Percentiles rank a stretch among this genome's conserved stretches.
Conservation (phyloP, 768 basidiomycete species). For the Boletus vermiculosoides region DNA sequence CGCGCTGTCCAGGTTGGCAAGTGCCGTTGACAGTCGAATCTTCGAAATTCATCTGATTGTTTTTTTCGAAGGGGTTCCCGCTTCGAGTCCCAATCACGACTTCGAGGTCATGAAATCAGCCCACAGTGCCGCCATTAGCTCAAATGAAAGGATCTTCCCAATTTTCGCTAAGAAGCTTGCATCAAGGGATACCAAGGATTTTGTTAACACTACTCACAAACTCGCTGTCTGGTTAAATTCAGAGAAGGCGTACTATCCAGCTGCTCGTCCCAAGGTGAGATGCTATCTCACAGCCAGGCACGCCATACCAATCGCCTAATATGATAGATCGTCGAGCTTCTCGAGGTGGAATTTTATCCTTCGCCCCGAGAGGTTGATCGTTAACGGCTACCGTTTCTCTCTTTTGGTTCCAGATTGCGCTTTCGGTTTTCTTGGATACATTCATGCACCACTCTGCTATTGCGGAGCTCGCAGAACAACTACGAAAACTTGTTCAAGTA, state of each 20-base stretch:
- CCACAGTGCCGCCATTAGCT: slow-evolving; percentile 19
- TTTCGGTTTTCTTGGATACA: slow-evolving; percentile 12
- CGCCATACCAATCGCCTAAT: background rate
- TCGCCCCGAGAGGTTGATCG: background rate
- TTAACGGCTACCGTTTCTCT: background rate
- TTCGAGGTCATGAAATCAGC: slow-evolving; percentile 15
- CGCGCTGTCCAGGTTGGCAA: slow-evolving; percentile 7
- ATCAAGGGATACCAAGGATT: slow-evolving; percentile 28
- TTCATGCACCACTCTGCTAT: slow-evolving; percentile 4
- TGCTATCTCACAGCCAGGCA: background rate
- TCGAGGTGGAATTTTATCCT: slow-evolving; percentile 39
- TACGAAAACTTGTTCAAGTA: slow-evolving; percentile 21
- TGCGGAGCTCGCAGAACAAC: slow-evolving; percentile 4
- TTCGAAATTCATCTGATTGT: background rate
- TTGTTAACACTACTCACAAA: slow-evolving; percentile 30
- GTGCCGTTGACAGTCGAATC: background rate
- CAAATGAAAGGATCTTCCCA: slow-evolving; percentile 39
- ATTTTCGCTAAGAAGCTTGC: slow-evolving; percentile 35
- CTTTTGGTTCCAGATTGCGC: slow-evolving; percentile 22
- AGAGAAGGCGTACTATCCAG: slow-evolving; percentile 51
- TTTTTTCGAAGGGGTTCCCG: slow-evolving; percentile 7
- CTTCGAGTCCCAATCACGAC: background rate
- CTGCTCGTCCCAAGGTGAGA: slow-evolving; percentile 48
- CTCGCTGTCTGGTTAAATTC: slow-evolving; percentile 46
- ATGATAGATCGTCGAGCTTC: slow-evolving; percentile 49